phyloP scores from a whole-genome alignment of 306 rosid species.

The Vigna reflexopilosa region DNA sequence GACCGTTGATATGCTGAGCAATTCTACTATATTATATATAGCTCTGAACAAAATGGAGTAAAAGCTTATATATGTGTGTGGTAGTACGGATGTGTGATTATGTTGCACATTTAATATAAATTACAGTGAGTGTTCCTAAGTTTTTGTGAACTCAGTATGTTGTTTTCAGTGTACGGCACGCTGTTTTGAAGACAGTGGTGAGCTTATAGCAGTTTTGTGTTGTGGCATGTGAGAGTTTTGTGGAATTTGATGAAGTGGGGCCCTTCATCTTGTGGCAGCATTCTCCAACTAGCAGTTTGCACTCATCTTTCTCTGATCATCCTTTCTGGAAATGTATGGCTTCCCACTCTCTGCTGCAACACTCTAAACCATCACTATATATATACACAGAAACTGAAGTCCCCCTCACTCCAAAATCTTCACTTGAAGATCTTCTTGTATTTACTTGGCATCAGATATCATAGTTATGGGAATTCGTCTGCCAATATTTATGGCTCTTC shows the following conservation, averaged over 20 bases:
- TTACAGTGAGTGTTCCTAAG: background rate
- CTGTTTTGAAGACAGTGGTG: slow-evolving; percentile 38
- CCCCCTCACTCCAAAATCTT: background rate
- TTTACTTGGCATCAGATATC: too few species aligned
- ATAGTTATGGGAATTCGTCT: slow-evolving; percentile 56
- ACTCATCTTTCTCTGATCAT: slow-evolving; percentile 32
- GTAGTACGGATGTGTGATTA: background rate
- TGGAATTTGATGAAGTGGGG: slow-evolving; percentile 52
- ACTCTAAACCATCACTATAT: slow-evolving; percentile 28
- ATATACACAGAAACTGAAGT: slow-evolving; percentile 11
- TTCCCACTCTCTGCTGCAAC: slow-evolving; percentile 25
- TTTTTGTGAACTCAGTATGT: background rate
- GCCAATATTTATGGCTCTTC: slow-evolving; percentile 46
- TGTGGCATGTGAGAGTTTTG: slow-evolving; percentile 55
- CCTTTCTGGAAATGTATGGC: slow-evolving; percentile 48
- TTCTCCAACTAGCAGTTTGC: slow-evolving; percentile 41
- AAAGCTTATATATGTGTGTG: background rate
- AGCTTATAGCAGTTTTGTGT: background rate
- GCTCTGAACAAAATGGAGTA: too few species aligned
- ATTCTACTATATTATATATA: too few species aligned
- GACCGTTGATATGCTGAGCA: too few species aligned
- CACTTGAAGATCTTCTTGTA: background rate
- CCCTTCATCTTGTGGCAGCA: slow-evolving; percentile 36
- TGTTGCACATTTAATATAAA: background rate
- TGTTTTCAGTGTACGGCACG: slow-evolving; percentile 51